Evolutionary conservation across 2,329 filamentous ascomycete genomes (phyloP).

Genomic region (Aspergillus cejpii): DNA sequence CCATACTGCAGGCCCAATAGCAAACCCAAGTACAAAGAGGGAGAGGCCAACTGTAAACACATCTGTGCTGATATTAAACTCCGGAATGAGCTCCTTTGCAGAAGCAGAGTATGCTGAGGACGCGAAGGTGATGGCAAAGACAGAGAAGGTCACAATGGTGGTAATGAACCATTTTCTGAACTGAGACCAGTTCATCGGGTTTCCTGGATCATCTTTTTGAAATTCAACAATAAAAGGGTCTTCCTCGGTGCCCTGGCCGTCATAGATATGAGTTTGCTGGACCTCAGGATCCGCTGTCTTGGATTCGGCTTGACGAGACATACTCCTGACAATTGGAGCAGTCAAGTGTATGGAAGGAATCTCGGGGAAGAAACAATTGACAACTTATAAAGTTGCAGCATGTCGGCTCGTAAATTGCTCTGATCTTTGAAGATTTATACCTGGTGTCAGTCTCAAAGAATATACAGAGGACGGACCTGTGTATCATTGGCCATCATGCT

Average conservation of each 20-base stretch:
- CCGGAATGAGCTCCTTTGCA: slow-evolving; percentile 17
- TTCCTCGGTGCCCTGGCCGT: slow-evolving; percentile 26
- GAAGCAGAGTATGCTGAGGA: slow-evolving; percentile 28
- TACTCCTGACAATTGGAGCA: neutral
- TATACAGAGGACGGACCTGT: neutral
- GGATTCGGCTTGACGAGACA: neutral
- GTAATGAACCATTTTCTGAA: slow-evolving; percentile 27
- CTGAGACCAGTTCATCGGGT: slow-evolving; percentile 26
- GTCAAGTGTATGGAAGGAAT: too few relatives aligned
- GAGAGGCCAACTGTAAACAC: slow-evolving; percentile 30
- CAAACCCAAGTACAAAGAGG: slow-evolving; percentile 35
- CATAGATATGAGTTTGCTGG: slow-evolving; percentile 16
- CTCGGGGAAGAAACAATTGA: neutral
- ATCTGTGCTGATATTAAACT: slow-evolving; percentile 26
- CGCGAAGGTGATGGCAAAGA: slow-evolving; percentile 25
- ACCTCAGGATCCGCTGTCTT: neutral
- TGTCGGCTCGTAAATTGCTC: neutral
- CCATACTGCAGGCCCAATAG: slow-evolving; percentile 35
- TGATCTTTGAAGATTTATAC: neutral
- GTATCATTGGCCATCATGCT: neutral
- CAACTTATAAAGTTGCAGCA: neutral
- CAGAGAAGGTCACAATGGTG: slow-evolving; percentile 18
- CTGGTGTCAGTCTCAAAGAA: neutral
- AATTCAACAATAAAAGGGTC: slow-evolving; percentile 32
- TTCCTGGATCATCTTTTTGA: slow-evolving; percentile 23